Conservation (phyloP, 768 basidiomycete genomes). For the Serendipita sp. region DNA sequence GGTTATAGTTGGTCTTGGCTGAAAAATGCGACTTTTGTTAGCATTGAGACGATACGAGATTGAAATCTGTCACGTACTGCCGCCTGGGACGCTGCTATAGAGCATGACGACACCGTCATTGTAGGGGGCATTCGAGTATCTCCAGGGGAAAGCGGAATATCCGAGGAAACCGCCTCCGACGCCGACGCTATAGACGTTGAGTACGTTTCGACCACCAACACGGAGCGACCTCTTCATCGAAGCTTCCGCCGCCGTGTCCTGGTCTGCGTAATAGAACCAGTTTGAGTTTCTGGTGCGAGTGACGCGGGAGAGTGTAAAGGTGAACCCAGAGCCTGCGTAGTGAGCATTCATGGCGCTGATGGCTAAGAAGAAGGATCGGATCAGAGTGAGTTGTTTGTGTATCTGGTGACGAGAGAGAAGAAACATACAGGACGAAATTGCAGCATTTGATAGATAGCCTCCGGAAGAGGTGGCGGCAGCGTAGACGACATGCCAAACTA, state of each 20-base stretch:
- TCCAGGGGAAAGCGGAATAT: conserved; percentile 23
- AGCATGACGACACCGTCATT: conserved; percentile 25
- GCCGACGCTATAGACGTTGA: conserved; percentile 23
- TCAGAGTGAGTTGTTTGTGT: background rate
- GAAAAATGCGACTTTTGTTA: background rate
- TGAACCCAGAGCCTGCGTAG: conserved; percentile 11
- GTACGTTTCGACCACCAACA: conserved; percentile 13
- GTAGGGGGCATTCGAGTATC: conserved; percentile 15
- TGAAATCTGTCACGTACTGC: background rate
- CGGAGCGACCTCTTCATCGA: conserved; percentile 25
- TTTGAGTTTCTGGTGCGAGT: conserved; percentile 12
- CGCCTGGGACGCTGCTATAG: conserved; percentile 21
- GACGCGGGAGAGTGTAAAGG: conserved; percentile 11
- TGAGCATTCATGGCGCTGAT: conserved; percentile 10
- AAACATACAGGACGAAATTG: background rate
- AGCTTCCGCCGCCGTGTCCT: conserved; percentile 17
- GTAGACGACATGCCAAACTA: conserved; percentile 3
- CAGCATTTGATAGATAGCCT: background rate
- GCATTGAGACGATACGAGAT: background rate
- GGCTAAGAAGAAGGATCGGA: conserved; percentile 2
- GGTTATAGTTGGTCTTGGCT: background rate
- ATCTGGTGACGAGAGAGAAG: background rate
- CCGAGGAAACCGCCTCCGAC: conserved; percentile 18
- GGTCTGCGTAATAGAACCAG: conserved; percentile 16
- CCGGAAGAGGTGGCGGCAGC: background rate